Percentiles rank a stretch among this genome's conserved stretches.
Conservation (phyloP, 2,329 filamentous ascomycete genomes). For the Beauveria caledonica region DNA sequence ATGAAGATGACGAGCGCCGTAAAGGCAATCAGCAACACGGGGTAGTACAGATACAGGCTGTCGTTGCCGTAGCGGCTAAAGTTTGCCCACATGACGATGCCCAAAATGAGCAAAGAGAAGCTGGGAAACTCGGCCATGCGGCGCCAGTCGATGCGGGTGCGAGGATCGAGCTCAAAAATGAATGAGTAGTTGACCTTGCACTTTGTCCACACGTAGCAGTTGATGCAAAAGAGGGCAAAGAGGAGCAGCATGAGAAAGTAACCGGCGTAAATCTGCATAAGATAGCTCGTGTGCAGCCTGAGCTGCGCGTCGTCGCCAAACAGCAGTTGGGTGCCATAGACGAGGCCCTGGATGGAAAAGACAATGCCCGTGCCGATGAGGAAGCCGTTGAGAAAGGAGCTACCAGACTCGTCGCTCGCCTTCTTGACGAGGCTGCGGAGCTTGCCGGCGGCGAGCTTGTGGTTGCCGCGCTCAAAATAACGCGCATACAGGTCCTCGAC, state of each 20-base stretch:
- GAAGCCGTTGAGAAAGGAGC: slow-evolving; percentile 54
- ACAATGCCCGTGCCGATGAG: slow-evolving; percentile 61
- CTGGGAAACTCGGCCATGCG: slow-evolving; percentile 80
- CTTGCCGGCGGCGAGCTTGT: slow-evolving; percentile 83
- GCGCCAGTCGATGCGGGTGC: slow-evolving; percentile 82
- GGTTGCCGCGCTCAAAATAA: slow-evolving; percentile 91
- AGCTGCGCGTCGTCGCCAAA: slow-evolving; percentile 40
- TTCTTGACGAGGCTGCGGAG: slow-evolving; percentile 63
- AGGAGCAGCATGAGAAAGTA: slow-evolving; percentile 81
- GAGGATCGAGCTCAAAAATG: slow-evolving; percentile 90
- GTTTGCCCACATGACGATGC: slow-evolving; percentile 82
- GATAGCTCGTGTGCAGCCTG: slow-evolving; percentile 50
- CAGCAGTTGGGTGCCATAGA: slow-evolving; percentile 50
- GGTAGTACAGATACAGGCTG: slow-evolving; percentile 75
- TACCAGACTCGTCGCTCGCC: slow-evolving; percentile 46
- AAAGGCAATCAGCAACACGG: slow-evolving; percentile 67
- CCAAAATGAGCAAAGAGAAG: slow-evolving; percentile 70
- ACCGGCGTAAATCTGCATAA: slow-evolving; percentile 85
- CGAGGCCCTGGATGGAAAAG: slow-evolving; percentile 57
- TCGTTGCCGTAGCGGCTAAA: slow-evolving; percentile 62
- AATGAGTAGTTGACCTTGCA: slow-evolving; percentile 94
- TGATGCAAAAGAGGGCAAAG: slow-evolving; percentile 74
- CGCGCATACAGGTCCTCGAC: slow-evolving; percentile 89
- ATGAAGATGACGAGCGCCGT: slow-evolving; percentile 64
- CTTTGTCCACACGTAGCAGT: slow-evolving; percentile 73